Evolutionary conservation across 768 basidiomycete species (phyloP).

Genomic region (Tricholoma bakamatsutake): DNA sequence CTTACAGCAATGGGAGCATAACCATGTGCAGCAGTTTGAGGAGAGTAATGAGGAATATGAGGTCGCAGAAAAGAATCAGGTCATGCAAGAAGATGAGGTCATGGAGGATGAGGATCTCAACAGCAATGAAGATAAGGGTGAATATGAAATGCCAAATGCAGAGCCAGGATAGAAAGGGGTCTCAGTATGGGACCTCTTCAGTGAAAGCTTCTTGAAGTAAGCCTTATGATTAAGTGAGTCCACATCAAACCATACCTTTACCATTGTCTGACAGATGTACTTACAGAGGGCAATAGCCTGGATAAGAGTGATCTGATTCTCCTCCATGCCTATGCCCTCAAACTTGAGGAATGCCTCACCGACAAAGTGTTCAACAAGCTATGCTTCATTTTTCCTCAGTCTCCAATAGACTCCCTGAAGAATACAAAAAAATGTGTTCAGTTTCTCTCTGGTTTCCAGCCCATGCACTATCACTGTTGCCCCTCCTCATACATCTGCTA

Average conservation of each 20-base stretch:
- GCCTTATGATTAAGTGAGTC: background rate
- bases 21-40: background rate
- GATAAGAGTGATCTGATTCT: too few relatives aligned
- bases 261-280: too few relatives aligned
- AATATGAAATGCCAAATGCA: background rate
- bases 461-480: constrained; percentile 35
- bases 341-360: constrained; percentile 21
- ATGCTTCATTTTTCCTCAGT: constrained; percentile 16
- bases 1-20: background rate
- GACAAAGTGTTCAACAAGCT: constrained; percentile 21
- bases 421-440: constrained; percentile 1
- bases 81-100: background rate
- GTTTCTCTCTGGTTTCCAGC: too few relatives aligned
- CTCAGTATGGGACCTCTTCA: background rate
- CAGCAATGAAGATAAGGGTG: background rate
- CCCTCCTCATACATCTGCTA: constrained; percentile 27
- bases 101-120: background rate
- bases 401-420: constrained; percentile 13
- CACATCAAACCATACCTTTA: background rate
- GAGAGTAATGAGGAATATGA: background rate
- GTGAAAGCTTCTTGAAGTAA: constrained; percentile 1
- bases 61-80: background rate
- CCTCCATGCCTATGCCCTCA: too few relatives aligned
- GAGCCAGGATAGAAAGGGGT: background rate
- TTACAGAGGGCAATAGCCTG: too few relatives aligned